A percentile compares a stretch with the other conserved stretches of the same genome.
Evolutionary conservation across 192 early-diverging fungal species (phyloP).

Genomic region (Backusella parvicylindrica): DNA sequence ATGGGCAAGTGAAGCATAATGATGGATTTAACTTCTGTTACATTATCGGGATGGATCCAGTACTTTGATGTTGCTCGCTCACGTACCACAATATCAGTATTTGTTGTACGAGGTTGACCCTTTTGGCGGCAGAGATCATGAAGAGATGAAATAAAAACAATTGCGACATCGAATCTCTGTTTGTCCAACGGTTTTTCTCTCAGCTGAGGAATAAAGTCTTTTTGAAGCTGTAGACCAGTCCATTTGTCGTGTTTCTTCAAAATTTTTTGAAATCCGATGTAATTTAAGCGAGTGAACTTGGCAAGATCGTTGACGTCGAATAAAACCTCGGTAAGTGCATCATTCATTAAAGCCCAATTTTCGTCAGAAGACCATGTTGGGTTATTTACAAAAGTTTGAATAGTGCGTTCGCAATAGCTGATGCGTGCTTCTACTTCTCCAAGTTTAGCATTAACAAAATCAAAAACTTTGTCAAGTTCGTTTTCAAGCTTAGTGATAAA

Average conservation of each 20-base stretch:
- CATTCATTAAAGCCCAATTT: slow-evolving; percentile 52
- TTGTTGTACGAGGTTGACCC: slow-evolving; percentile 26
- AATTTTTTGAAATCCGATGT: slow-evolving; percentile 85
- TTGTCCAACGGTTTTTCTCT: slow-evolving; percentile 78
- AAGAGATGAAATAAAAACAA: slow-evolving; percentile 82
- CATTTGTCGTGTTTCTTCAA: slow-evolving; percentile 99
- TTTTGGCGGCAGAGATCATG: slow-evolving; percentile 65
- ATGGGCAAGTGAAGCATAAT: slow-evolving; percentile 38
- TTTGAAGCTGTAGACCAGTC: slow-evolving; percentile 69
- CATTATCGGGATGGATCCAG: slow-evolving; percentile 39
- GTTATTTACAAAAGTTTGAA: slow-evolving; percentile 44
- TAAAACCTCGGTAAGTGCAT: slow-evolving; percentile 65
- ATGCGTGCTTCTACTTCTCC: slow-evolving; percentile 74
- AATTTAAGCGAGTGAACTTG: slow-evolving; percentile 81
- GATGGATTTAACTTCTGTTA: slow-evolving; percentile 38
- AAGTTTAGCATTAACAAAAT: slow-evolving; percentile 72
- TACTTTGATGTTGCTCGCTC: slow-evolving; percentile 71
- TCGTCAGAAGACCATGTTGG: slow-evolving; percentile 48
- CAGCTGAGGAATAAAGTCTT: slow-evolving; percentile 72
- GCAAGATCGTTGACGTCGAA: slow-evolving; percentile 78
- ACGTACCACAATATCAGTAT: slow-evolving; percentile 42
- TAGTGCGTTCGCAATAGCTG: slow-evolving; percentile 61
- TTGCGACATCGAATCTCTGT: slow-evolving; percentile 84
- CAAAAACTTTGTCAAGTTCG: slow-evolving; percentile 86
- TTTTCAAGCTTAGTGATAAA: slow-evolving; percentile 81